Evolutionary conservation across 306 rosid species (phyloP).

Genomic region (Sechiopsis laciniata): DNA sequence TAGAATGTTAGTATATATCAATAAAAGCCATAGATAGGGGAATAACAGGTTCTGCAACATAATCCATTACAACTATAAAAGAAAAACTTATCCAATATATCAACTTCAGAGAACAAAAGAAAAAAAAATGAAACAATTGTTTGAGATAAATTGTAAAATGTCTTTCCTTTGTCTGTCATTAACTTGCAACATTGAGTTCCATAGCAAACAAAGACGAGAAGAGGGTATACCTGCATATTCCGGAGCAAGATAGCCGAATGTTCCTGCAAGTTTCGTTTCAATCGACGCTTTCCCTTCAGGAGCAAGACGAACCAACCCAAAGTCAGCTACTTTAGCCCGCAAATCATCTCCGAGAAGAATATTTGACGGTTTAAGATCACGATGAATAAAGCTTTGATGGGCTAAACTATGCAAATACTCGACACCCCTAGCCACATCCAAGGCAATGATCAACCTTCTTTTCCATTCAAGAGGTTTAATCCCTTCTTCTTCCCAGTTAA

Average conservation of each 20-base stretch:
- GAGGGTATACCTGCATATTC: conserved; percentile 69
- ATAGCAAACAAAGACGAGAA: not conserved
- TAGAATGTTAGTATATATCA: conserved; percentile 11
- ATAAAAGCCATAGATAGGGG: not conserved
- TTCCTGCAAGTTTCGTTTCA: conserved; percentile 81
- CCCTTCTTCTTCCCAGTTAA: conserved; percentile 50
- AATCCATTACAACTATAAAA: not conserved
- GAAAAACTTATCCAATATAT: not conserved
- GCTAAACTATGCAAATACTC: conserved; percentile 83
- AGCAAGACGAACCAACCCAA: conserved; percentile 91
- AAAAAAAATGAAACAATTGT: not conserved
- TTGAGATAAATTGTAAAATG: not conserved
- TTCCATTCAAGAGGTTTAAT: conserved; percentile 73
- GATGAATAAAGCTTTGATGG: conserved; percentile 73
- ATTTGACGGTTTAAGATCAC: conserved; percentile 92
- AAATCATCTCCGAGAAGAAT: conserved; percentile 84
- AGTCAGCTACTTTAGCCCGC: conserved; percentile 90
- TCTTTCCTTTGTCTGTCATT: not conserved
- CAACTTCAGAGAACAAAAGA: not conserved
- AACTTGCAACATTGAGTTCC: conserved; percentile 7
- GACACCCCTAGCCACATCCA: conserved; percentile 92
- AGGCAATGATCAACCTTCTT: conserved; percentile 61
- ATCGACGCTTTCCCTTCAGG: conserved; percentile 81
- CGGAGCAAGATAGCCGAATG: conserved; percentile 92
- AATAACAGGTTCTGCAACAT: conserved; percentile 4